Conservation (phyloP, 352 stramenopile species). For the Phytophthora quininea region DNA sequence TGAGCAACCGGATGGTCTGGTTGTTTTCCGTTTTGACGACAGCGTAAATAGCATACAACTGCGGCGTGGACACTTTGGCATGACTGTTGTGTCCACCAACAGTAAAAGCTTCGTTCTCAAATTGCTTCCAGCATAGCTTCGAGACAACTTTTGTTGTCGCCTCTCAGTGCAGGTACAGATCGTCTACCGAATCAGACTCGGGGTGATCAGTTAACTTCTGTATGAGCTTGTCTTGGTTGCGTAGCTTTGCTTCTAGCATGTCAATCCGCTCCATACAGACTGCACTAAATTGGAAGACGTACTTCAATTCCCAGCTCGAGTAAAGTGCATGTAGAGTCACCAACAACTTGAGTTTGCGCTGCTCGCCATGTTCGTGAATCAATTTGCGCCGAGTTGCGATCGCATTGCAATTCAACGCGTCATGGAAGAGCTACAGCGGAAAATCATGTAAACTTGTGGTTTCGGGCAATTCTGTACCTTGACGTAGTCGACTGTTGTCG, state of each 20-base stretch:
- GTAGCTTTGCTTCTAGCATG: conserved; percentile 22
- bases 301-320: background rate
- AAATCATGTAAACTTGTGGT: background rate
- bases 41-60: background rate
- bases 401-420: background rate
- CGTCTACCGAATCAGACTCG: background rate
- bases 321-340: background rate
- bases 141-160: background rate
- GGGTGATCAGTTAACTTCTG: background rate
- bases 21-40: background rate
- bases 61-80: background rate
- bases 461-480: background rate
- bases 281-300: background rate
- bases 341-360: background rate
- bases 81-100: background rate
- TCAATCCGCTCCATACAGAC: conserved; percentile 11
- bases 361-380: background rate
- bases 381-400: background rate
- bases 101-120: background rate
- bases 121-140: background rate
- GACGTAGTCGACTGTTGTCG: background rate
- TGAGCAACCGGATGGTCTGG: background rate
- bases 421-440: background rate
- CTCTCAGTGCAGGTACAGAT: background rate
- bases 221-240: conserved; percentile 1